Conservation (phyloP, 2,329 filamentous ascomycete species). For the Aspergillus vadensis region DNA sequence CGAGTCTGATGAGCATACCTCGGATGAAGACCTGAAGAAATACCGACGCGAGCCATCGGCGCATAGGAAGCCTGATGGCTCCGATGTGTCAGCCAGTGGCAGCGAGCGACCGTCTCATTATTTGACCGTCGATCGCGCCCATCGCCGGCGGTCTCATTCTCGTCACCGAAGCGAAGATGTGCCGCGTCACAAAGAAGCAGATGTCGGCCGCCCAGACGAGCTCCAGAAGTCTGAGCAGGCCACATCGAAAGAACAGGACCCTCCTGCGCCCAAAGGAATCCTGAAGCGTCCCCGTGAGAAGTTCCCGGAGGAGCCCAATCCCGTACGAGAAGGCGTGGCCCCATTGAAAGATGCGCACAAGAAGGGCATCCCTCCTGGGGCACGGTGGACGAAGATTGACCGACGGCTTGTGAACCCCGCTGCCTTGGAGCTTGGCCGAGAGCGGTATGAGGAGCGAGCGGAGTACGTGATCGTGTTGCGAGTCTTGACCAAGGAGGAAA, state of each 20-base stretch:
- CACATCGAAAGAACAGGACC: slow-evolving; percentile 59
- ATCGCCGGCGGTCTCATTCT: slow-evolving; percentile 28
- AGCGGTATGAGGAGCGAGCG: slow-evolving; percentile 87
- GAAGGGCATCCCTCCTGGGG: slow-evolving; percentile 73
- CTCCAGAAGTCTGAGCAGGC: slow-evolving; percentile 30
- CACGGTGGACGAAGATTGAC: slow-evolving; percentile 91
- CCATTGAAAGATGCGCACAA: slow-evolving; percentile 83
- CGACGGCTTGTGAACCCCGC: slow-evolving; percentile 86
- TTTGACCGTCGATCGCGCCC: slow-evolving; percentile 25
- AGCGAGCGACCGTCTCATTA: slow-evolving; percentile 22
- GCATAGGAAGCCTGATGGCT: slow-evolving; percentile 27
- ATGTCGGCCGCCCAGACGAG: slow-evolving; percentile 25
- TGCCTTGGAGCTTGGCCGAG: slow-evolving; percentile 80
- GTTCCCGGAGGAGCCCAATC: slow-evolving; percentile 84
- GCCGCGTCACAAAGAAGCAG: slow-evolving; percentile 16
- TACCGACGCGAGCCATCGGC: slow-evolving; percentile 33
- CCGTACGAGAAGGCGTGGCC: slow-evolving; percentile 84
- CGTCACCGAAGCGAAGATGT: slow-evolving; percentile 23
- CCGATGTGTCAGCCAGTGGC: slow-evolving; percentile 28
- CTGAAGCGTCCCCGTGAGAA: slow-evolving; percentile 77
- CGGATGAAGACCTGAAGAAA: slow-evolving; percentile 37
- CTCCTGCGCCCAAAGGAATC: slow-evolving; percentile 71
- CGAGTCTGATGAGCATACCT: slow-evolving; percentile 33
- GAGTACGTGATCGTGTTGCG: slow-evolving; percentile 92
- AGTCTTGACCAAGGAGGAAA: slow-evolving; percentile 84